phyloP scores from a whole-genome alignment of 1,139 yeast species.

The Yamadazyma buinensis region DNA sequence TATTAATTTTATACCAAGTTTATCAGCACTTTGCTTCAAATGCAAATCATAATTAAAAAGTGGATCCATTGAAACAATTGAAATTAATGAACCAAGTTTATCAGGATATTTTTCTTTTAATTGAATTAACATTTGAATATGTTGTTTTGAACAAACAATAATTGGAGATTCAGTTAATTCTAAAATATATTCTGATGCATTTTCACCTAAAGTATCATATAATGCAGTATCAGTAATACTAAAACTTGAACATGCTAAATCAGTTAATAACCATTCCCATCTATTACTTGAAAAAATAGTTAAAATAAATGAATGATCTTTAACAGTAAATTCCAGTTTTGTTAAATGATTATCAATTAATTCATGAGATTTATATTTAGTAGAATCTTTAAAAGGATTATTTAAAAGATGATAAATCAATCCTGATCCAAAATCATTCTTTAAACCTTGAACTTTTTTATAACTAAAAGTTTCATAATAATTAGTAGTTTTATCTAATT shows the following conservation, averaged over 20 bases:
- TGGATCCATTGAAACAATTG: constrained; percentile 38
- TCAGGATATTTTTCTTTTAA: constrained; percentile 25
- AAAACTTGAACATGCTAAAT: constrained; percentile 33
- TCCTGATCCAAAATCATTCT: constrained; percentile 29
- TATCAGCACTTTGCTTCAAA: constrained; percentile 21
- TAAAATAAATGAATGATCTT: constrained; percentile 29
- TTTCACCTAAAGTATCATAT: constrained; percentile 39
- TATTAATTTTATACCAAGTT: constrained; percentile 21
- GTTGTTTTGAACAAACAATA: constrained; percentile 29
- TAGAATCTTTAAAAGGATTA: constrained; percentile 24
- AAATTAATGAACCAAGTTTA: constrained; percentile 24
- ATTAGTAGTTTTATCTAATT: constrained; percentile 18
- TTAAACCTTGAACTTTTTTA: constrained; percentile 18
- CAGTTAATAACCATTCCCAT: constrained; percentile 37
- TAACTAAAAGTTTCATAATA: constrained; percentile 20
- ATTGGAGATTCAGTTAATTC: constrained; percentile 34
- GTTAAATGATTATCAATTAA: constrained; percentile 25
- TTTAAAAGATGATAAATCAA: constrained; percentile 25
- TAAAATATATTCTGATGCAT: constrained; percentile 32
- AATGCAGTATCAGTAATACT: constrained; percentile 37
- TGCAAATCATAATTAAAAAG: constrained; percentile 15
- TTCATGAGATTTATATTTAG: constrained; percentile 19
- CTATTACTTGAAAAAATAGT: constrained; percentile 35
- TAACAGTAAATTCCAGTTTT: constrained; percentile 20
- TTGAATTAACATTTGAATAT: constrained; percentile 22